These are phyloP conservation scores for Ramichloridium luteum DNA, from an alignment of 2,329 filamentous ascomycete species.

Conservation along the genomic window DNA sequence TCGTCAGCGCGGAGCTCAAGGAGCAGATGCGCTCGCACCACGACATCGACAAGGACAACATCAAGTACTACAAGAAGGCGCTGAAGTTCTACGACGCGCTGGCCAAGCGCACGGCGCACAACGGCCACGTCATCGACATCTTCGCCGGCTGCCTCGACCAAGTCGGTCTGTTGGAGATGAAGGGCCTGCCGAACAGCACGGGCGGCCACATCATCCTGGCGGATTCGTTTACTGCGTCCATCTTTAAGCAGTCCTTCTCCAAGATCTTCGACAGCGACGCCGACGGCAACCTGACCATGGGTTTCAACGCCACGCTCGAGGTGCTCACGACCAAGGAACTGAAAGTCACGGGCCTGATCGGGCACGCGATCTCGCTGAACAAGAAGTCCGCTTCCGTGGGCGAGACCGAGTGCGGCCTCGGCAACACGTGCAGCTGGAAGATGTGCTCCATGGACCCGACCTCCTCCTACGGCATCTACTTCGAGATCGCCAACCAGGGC, in stretches of 20 bases:
- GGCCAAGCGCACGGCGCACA: conserved; percentile 87
- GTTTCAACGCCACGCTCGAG: conserved; percentile 92
- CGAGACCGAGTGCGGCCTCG: conserved; percentile 95
- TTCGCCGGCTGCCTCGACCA: conserved; percentile 97
- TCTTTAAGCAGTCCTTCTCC: conserved; percentile 95
- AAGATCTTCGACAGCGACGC: conserved; percentile 95
- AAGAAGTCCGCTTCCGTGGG: conserved; percentile 96
- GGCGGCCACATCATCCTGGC: conserved; percentile 97
- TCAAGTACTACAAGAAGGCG: conserved; percentile 99
- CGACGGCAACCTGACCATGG: conserved; percentile 91
- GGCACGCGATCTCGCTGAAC: conserved; percentile 90
- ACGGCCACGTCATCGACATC: conserved; percentile 94
- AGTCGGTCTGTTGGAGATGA: conserved; percentile 96
- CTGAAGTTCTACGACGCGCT: conserved; percentile 95
- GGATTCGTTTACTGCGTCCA: conserved; percentile 95
- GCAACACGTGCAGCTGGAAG: conserved; percentile 98
- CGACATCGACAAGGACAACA: conserved; percentile 96
- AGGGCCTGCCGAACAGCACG: conserved; percentile 87
- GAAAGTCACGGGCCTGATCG: conserved; percentile 94
- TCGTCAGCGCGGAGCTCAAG: conserved; percentile 87
- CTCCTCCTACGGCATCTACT: conserved; percentile 91
- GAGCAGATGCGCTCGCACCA: conserved; percentile 97
- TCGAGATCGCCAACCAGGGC: conserved; percentile 91
- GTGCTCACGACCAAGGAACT: conserved; percentile 95
- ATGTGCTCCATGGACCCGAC: conserved; percentile 97